phyloP scores from a whole-genome alignment of 306 rosid species.

The Cucumis melo region DNA sequence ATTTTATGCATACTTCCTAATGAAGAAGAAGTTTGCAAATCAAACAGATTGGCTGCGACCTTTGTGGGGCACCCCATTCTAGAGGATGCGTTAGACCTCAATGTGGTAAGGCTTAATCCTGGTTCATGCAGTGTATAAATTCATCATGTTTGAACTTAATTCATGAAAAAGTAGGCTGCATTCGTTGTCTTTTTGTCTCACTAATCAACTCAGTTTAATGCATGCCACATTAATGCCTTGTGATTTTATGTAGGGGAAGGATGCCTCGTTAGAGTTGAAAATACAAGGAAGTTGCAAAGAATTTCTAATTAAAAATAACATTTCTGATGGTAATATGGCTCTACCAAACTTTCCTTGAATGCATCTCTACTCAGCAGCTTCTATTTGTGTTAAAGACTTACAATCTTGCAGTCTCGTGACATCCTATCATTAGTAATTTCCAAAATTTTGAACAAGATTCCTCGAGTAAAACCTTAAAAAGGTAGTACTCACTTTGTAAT shows the following conservation, averaged over 20 bases:
- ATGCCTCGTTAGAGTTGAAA: constrained; percentile 31
- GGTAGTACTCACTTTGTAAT: not conserved
- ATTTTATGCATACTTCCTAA: constrained; percentile 80
- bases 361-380: not conserved
- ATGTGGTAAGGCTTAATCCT: constrained; percentile 28
- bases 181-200: not conserved
- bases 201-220: constrained; percentile 3
- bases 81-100: constrained; percentile 51
- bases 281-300: constrained; percentile 44
- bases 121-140: not conserved
- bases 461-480: not conserved
- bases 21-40: constrained; percentile 69
- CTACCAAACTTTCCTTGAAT: not conserved
- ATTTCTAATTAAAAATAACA: constrained; percentile 38
- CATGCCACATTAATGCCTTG: constrained; percentile 10
- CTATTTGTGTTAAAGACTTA: not conserved
- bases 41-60: constrained; percentile 68
- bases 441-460: not conserved
- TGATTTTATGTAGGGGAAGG: constrained; percentile 32
- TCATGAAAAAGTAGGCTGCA: not conserved
- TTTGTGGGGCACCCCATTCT: constrained; percentile 85
- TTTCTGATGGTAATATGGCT: constrained; percentile 40
- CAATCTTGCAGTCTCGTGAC: not conserved
- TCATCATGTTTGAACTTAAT: not conserved
- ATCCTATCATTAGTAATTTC: not conserved